Conservation (phyloP, 306 rosid species). For the Pyrus bretschneideri region DNA sequence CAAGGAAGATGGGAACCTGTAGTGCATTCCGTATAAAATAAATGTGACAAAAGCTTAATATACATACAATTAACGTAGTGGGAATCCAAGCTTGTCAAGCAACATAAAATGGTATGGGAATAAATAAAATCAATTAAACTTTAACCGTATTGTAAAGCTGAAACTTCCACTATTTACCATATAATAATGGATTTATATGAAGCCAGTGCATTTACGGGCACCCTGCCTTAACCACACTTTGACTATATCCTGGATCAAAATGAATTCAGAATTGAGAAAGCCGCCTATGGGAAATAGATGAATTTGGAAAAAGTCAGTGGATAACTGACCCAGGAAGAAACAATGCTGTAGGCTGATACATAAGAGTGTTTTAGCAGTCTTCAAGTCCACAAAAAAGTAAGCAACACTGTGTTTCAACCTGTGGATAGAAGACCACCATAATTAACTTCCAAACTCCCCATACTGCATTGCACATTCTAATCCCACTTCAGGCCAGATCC, state of each 20-base stretch:
- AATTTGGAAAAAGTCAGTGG: not conserved
- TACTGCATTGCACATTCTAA: not conserved
- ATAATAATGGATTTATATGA: constrained; percentile 2
- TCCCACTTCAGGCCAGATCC: constrained; percentile 2
- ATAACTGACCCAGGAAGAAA: constrained; percentile 12
- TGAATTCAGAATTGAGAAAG: constrained; percentile 8
- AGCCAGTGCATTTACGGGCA: constrained; percentile 6
- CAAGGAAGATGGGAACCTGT: not conserved
- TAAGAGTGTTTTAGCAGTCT: constrained; percentile 1
- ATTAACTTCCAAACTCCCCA: constrained; percentile 7
- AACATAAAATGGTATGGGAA: not conserved
- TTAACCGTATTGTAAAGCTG: not conserved
- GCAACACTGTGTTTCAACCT: constrained; percentile 4
- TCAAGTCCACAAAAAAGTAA: constrained; percentile 8
- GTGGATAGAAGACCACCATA: constrained; percentile 13
- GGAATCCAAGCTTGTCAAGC: not conserved
- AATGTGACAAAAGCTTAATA: not conserved
- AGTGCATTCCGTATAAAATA: not conserved
- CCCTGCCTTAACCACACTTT: constrained; percentile 12
- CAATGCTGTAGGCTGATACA: constrained; percentile 2
- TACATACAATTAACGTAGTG: not conserved
- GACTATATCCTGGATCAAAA: constrained; percentile 17
- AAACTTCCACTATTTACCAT: constrained; percentile 13
- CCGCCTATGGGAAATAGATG: constrained; percentile 1
- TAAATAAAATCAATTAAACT: not conserved